A percentile compares a stretch with the other conserved stretches of the same genome.
Evolutionary conservation across 2,329 filamentous ascomycete species (phyloP).

Genomic region (Beauveria australis): DNA sequence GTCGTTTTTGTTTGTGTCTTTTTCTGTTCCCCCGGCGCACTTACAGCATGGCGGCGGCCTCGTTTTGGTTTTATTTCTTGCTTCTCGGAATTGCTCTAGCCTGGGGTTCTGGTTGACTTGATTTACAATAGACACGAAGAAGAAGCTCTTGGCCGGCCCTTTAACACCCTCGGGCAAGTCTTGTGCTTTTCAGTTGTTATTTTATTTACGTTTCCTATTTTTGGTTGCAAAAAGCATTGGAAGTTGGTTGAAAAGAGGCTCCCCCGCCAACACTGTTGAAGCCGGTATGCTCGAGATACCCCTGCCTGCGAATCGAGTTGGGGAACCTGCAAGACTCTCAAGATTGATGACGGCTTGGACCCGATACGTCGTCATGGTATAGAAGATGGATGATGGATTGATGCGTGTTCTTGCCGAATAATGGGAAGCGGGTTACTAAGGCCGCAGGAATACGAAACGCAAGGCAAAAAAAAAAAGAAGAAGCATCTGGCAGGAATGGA

Average conservation of each 20-base stretch:
- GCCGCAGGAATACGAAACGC: not conserved
- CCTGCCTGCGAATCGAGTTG: not conserved
- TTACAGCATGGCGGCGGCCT: slow-evolving; percentile 8
- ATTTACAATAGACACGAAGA: slow-evolving; percentile 3
- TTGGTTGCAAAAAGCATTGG: not conserved
- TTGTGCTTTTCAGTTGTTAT: not conserved
- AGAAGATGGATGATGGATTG: not conserved
- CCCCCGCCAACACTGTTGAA: not conserved
- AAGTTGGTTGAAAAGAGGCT: not conserved
- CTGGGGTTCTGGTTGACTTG: slow-evolving; percentile 5
- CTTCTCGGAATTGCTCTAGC: not conserved
- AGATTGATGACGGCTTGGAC: not conserved
- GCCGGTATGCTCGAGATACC: not conserved
- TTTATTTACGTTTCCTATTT: not conserved
- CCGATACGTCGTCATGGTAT: not conserved
- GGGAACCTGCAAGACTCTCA: not conserved
- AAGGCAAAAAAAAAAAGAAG: not conserved
- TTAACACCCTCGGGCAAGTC: not conserved
- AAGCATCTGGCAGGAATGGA: not conserved
- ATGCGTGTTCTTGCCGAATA: not conserved
- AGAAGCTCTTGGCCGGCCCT: not conserved
- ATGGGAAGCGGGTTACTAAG: not conserved
- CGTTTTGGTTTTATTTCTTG: not conserved
- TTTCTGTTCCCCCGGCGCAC: not conserved
- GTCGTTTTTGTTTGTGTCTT: not conserved